Conservation (phyloP, 2,329 filamentous ascomycete genomes). For the Aspergillus piperis region DNA sequence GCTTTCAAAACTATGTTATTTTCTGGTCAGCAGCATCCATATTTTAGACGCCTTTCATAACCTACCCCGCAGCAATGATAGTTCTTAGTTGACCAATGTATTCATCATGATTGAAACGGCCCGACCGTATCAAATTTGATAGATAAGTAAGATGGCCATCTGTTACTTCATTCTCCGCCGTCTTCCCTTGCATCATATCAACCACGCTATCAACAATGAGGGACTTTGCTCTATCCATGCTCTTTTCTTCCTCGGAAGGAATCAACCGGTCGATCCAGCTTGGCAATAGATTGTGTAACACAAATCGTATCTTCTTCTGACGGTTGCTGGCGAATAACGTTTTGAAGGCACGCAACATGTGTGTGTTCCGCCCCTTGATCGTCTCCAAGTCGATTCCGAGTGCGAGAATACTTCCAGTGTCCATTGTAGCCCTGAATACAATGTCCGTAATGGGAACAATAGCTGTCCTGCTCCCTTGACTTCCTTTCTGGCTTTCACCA, state of each 20-base stretch:
- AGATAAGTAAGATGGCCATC: too few species aligned
- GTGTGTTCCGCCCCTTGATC: neutral
- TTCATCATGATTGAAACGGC: too few species aligned
- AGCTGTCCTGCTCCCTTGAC: too few species aligned
- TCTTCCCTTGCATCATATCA: too few species aligned
- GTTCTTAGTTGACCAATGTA: neutral
- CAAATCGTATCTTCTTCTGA: neutral
- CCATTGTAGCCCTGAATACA: neutral
- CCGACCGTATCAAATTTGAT: too few species aligned
- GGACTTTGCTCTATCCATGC: too few species aligned
- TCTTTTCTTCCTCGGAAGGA: neutral
- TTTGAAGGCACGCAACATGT: neutral
- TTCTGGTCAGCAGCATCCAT: too few species aligned
- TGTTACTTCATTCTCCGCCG: too few species aligned
- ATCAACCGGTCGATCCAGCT: neutral
- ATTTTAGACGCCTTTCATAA: too few species aligned
- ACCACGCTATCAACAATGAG: too few species aligned
- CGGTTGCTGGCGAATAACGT: neutral
- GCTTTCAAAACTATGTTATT: neutral
- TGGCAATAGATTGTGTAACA: neutral
- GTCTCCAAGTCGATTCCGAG: slow-evolving; percentile 7
- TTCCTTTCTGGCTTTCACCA: too few species aligned
- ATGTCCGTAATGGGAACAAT: neutral
- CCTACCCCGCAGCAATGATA: neutral
- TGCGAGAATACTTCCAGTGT: neutral